phyloP scores from a whole-genome alignment of 2,329 filamentous ascomycete species.

The Diplocarpon mali region DNA sequence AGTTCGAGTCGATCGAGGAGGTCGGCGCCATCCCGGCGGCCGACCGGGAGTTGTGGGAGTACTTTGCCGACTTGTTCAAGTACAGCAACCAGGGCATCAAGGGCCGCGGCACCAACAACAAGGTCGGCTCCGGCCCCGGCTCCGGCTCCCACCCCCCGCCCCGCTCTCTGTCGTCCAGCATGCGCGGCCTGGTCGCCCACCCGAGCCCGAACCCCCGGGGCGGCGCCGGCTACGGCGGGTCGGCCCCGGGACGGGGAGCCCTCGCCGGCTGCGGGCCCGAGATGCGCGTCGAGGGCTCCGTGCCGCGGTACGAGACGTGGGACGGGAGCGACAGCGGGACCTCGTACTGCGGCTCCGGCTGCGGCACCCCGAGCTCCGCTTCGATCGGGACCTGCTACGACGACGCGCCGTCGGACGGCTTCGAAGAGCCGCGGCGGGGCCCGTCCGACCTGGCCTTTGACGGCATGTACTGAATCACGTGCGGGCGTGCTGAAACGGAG shows the following conservation, averaged over 20 bases:
- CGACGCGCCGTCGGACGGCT: conserved; percentile 27
- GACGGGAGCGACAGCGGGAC: background rate
- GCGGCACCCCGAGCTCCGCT: conserved; percentile 23
- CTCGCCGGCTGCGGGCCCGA: too few relatives aligned
- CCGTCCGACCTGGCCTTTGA: conserved; percentile 31
- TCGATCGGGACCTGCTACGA: conserved; percentile 33
- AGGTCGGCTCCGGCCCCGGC: conserved; percentile 34
- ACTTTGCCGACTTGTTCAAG: conserved; percentile 84
- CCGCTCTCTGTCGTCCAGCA: conserved; percentile 6
- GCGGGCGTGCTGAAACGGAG: background rate
- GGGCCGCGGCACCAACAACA: conserved; percentile 77
- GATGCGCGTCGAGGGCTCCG: too few relatives aligned
- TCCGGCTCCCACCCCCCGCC: background rate
- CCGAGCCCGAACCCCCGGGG: too few relatives aligned
- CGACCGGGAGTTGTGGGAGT: conserved; percentile 71
- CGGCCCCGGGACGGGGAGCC: too few relatives aligned
- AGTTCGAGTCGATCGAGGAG: conserved; percentile 54
- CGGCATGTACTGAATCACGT: conserved; percentile 33
- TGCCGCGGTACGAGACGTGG: too few relatives aligned
- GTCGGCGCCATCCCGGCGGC: conserved; percentile 47
- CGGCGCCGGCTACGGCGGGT: too few relatives aligned
- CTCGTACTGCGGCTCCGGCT: conserved; percentile 27
- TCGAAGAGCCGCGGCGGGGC: conserved; percentile 14
- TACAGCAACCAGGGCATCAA: conserved; percentile 99
- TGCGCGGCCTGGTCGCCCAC: conserved; percentile 4